Evolutionary conservation across 345 rosid genomes (phyloP).

Genomic region (Boechera stricta): DNA sequence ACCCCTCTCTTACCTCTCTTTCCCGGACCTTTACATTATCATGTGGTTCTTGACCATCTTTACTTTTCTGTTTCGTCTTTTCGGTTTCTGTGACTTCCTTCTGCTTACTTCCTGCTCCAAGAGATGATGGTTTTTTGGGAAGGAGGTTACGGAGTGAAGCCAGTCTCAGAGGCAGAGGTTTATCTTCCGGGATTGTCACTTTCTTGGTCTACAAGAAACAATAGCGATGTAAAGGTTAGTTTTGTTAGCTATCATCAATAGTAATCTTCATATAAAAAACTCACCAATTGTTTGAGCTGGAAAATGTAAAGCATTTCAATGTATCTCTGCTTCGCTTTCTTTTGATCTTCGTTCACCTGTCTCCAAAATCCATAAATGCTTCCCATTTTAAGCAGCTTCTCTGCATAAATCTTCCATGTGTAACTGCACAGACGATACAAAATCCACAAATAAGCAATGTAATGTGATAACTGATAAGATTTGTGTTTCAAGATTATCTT

Average conservation of each 20-base stretch:
- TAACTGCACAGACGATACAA: constrained; percentile 56
- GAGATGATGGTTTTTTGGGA: constrained; percentile 34
- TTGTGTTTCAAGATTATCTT: not conserved
- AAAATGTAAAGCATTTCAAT: constrained; percentile 68
- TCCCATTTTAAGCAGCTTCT: constrained; percentile 82
- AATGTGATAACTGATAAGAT: not conserved
- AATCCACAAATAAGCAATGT: not conserved
- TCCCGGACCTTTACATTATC: constrained; percentile 7
- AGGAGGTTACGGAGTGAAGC: constrained; percentile 46
- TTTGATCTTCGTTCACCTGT: constrained; percentile 74
- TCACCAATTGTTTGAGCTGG: constrained; percentile 75
- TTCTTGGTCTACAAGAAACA: constrained; percentile 57
- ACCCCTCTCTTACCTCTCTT: constrained; percentile 27
- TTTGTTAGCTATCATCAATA: constrained; percentile 13
- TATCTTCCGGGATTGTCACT: constrained; percentile 58
- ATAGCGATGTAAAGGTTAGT: constrained; percentile 21
- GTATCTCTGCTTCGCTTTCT: constrained; percentile 77
- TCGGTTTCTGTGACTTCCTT: constrained; percentile 36
- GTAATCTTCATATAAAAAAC: constrained; percentile 23
- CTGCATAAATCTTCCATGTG: constrained; percentile 75
- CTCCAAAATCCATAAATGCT: constrained; percentile 82
- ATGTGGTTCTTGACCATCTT: constrained; percentile 23
- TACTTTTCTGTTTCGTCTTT: constrained; percentile 24
- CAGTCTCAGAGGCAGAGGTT: constrained; percentile 38
- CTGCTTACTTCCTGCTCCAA: constrained; percentile 39